Evolutionary conservation across 2,329 filamentous ascomycete genomes (phyloP).

Genomic region (Talaromyces sp.): DNA sequence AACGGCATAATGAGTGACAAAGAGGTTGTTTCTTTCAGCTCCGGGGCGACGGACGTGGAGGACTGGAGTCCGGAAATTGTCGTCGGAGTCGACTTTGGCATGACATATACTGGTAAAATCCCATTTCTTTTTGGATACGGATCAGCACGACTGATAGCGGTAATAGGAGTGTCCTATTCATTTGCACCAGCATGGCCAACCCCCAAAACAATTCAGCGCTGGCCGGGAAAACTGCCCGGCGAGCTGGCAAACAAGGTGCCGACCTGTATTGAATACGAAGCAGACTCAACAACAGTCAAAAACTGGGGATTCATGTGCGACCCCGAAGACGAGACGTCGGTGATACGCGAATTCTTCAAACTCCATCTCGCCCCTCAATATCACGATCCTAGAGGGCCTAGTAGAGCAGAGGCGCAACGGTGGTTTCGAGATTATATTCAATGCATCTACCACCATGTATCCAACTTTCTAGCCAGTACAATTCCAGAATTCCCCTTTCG

Average conservation of each 20-base stretch:
- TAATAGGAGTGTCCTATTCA: constrained; percentile 29
- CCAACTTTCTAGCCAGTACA: constrained; percentile 19
- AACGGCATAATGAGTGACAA: constrained; percentile 13
- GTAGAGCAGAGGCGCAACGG: constrained; percentile 17
- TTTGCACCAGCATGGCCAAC: constrained; percentile 27
- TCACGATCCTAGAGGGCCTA: constrained; percentile 18
- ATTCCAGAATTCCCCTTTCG: constrained; percentile 20
- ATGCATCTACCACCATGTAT: constrained; percentile 27
- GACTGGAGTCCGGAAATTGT: constrained; percentile 21
- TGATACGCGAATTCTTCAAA: constrained; percentile 33
- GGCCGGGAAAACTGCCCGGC: constrained; percentile 24
- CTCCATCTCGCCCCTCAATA: constrained; percentile 27
- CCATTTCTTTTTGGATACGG: not conserved
- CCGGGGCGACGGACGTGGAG: constrained; percentile 4
- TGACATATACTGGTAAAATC: constrained; percentile 21
- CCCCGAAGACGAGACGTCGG: constrained; percentile 18
- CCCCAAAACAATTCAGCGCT: constrained; percentile 30
- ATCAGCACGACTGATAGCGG: not conserved
- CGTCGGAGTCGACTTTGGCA: constrained; percentile 24
- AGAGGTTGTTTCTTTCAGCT: constrained; percentile 11
- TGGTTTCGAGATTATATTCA: constrained; percentile 29
- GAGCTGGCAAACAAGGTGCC: constrained; percentile 31
- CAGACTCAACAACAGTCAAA: constrained; percentile 9
- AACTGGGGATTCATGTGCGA: constrained; percentile 34
- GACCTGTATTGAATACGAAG: constrained; percentile 22